These are phyloP conservation scores for Fusarium sublunatum DNA, from an alignment of 2,329 filamentous ascomycete species.

Conservation along the genomic window DNA sequence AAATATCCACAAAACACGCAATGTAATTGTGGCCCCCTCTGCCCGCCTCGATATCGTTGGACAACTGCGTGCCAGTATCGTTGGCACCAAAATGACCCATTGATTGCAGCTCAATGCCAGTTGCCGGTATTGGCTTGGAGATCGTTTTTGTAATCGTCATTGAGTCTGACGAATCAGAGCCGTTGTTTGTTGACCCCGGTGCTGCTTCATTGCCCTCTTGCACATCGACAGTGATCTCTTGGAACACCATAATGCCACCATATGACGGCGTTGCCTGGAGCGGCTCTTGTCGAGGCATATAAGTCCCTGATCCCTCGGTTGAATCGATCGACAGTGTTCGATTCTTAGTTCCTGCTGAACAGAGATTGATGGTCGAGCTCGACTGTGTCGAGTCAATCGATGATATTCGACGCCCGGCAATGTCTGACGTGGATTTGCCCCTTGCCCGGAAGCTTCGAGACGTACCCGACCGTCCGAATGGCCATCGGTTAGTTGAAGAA, in stretches of 20 bases:
- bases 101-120: conserved; percentile 41
- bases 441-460: conserved; percentile 4
- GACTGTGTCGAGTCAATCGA: conserved; percentile 32
- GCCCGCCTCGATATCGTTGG: conserved; percentile 26
- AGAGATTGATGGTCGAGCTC: conserved; percentile 46
- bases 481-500: conserved; percentile 29
- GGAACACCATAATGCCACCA: conserved; percentile 71
- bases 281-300: conserved; percentile 45
- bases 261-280: conserved; percentile 34
- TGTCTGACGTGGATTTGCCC: conserved; percentile 16
- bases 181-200: conserved; percentile 10
- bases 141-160: conserved; percentile 18
- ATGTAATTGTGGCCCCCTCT: conserved; percentile 28
- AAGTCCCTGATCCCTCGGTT: conserved; percentile 26
- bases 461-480: conserved; percentile 21
- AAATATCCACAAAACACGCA: conserved; percentile 41
- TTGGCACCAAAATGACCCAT: conserved; percentile 43
- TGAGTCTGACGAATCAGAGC: conserved; percentile 16
- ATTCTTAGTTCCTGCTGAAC: conserved; percentile 18
- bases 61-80: conserved; percentile 31
- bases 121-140: conserved; percentile 18
- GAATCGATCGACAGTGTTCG: conserved; percentile 35
- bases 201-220: conserved; percentile 37
- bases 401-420: conserved; percentile 26
- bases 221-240: conserved; percentile 68